Base-by-base conservation (phyloP, 1,284 basidiomycete genomes). In the Apiotrichum siamense region DNA sequence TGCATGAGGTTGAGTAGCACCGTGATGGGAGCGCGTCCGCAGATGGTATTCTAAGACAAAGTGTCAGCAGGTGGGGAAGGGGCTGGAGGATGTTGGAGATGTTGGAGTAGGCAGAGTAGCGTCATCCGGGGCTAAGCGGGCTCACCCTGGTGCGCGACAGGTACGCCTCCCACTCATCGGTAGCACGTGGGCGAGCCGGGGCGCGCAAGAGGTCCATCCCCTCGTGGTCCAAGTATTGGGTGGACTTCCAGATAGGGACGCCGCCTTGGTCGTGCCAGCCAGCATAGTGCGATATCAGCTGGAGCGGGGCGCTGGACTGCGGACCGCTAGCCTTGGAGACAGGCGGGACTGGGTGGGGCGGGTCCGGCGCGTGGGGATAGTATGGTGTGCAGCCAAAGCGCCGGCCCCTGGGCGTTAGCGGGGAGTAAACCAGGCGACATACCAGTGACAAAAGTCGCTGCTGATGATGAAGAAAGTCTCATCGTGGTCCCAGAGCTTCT, bases 11-110 rank as follows among this genome's bases (percentile, higher is more conserved):
- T 86, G 5, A 98, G 77, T 5, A 99, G 77, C 0, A 97, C 87
- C 0, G 91, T 88, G 55, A 99, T 97, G 1, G 96, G 92, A 66
- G 97, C 91, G 44, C 92, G 78, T 0, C 96, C 94, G 64, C 96
- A 99, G 38, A 99, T 94, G 0, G 96, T 98, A 74, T 99, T 99
- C 77, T 86, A n/a, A n/a, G n/a, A n/a, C n/a, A n/a, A n/a, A n/a
- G n/a, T n/a, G n/a, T n/a, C n/a, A n/a, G n/a, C n/a, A n/a, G n/a
- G n/a, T n/a, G 82, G n/a, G n/a, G n/a, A n/a, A n/a, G n/a, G n/a
- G n/a, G n/a, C n/a, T n/a, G n/a, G n/a, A n/a, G n/a, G n/a, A n/a
- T n/a, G n/a, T n/a, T n/a, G n/a, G n/a, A n/a, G n/a, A n/a, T n/a
- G n/a, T n/a, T n/a, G n/a, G n/a, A n/a, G n/a, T n/a, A n/a, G n/a